Evolutionary conservation across 495 filamentous ascomycete genomes (phyloP).

Genomic region (Tuber magnatum): DNA sequence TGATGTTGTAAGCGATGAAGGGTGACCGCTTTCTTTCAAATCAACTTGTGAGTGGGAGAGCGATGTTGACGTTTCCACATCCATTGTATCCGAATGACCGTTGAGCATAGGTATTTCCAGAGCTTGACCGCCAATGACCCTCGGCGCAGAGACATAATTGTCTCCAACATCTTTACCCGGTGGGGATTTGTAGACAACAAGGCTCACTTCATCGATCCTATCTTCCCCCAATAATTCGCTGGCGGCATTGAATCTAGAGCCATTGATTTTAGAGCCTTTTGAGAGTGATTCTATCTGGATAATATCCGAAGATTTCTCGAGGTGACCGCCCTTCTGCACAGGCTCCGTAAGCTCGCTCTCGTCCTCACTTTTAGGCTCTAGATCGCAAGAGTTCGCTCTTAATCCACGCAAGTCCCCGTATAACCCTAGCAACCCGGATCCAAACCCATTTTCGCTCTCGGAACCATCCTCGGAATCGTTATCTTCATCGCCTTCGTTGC

Average conservation of each 20-base stretch:
- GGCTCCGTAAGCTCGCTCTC: conserved; percentile 15
- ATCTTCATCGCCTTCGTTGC: conserved; percentile 45
- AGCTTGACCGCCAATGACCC: neutral
- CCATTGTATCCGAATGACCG: conserved; percentile 28
- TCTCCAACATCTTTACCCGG: neutral
- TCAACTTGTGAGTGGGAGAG: conserved; percentile 25
- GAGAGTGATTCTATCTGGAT: neutral
- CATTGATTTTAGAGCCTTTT: neutral
- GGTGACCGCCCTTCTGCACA: conserved; percentile 22
- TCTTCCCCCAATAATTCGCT: conserved; percentile 16
- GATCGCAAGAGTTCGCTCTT: conserved; percentile 41
- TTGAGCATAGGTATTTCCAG: conserved; percentile 14
- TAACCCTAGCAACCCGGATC: conserved; percentile 60
- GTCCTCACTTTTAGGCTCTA: conserved; percentile 37
- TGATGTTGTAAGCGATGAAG: conserved; percentile 42
- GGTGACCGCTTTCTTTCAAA: conserved; percentile 34
- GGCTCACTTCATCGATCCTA: conserved; percentile 8
- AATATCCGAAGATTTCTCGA: neutral
- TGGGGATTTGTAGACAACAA: neutral
- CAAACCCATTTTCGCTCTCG: conserved; percentile 48
- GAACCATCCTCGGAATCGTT: conserved; percentile 49
- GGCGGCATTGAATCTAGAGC: conserved; percentile 2
- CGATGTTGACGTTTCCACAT: conserved; percentile 37
- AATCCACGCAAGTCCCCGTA: conserved; percentile 44
- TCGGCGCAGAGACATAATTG: neutral